Conservation (phyloP, 768 basidiomycete genomes). For the Gymnopilus junonius region DNA sequence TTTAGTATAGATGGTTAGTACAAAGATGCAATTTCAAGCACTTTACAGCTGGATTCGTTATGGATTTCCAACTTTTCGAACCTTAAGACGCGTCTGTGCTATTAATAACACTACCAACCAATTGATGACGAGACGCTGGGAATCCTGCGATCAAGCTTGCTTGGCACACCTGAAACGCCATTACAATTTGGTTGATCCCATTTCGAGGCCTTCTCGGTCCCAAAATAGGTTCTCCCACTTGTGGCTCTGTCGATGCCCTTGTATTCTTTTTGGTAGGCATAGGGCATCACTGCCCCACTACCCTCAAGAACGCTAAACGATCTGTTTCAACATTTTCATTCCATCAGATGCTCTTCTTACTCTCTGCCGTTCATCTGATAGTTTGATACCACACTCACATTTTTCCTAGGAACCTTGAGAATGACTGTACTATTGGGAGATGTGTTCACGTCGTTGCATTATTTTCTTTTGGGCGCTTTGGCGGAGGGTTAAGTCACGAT, state of each 20-base stretch:
- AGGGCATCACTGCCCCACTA: not conserved
- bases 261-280: conserved; percentile 1
- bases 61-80: not conserved
- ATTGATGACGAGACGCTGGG: not conserved
- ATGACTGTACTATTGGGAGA: not conserved
- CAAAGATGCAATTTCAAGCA: too few species aligned
- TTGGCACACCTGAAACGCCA: not conserved
- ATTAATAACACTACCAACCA: not conserved
- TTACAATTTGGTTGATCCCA: not conserved
- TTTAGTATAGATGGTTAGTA: too few species aligned
- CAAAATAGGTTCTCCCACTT: not conserved
- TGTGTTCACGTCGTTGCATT: not conserved
- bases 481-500: too few species aligned
- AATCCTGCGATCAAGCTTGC: too few species aligned
- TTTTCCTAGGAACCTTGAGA: not conserved
- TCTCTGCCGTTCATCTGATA: not conserved
- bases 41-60: not conserved
- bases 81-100: not conserved
- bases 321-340: not conserved
- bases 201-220: not conserved
- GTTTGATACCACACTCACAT: not conserved
- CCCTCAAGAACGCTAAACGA: not conserved
- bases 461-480: not conserved
- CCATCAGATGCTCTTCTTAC: not conserved
- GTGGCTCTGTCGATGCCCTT: not conserved